These are phyloP conservation scores for Lodderomyces margitis DNA, from an alignment of 1,139 yeast species.

Conservation along the genomic window DNA sequence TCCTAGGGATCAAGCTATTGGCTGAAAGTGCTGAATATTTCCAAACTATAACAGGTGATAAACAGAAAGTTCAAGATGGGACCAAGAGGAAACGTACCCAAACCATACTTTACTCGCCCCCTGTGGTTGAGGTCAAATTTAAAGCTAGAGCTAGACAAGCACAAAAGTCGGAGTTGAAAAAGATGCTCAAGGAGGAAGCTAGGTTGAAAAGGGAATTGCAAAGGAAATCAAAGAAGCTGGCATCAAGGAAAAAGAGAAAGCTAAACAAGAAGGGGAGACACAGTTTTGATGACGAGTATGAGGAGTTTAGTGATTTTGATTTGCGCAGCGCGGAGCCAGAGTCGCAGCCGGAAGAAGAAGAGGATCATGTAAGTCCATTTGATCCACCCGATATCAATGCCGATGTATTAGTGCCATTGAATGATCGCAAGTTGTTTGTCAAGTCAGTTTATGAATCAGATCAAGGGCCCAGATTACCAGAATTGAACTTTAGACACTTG, in stretches of 20 bases:
- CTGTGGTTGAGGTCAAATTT: conserved; percentile 12
- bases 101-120: conserved; percentile 28
- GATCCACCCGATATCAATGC: conserved; percentile 39
- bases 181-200: conserved; percentile 10
- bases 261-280: conserved; percentile 3
- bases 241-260: conserved; percentile 3
- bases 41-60: conserved; percentile 40
- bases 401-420: conserved; percentile 33
- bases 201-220: conserved; percentile 8
- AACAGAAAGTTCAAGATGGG: conserved; percentile 28
- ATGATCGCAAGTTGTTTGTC: conserved; percentile 35
- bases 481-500: conserved; percentile 20
- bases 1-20: conserved; percentile 13
- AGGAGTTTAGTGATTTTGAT: conserved; percentile 9
- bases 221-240: conserved; percentile 3
- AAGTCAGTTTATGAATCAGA: conserved; percentile 21
- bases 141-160: conserved; percentile 13
- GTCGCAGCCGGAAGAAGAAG: conserved; percentile 18
- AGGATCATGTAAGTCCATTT: conserved; percentile 29
- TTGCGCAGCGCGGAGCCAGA: conserved; percentile 13
- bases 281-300: conserved; percentile 8
- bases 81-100: conserved; percentile 33
- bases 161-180: conserved; percentile 11
- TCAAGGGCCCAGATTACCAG: conserved; percentile 23
- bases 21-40: conserved; percentile 34